Percentiles rank a stretch among this genome's conserved stretches.
Conservation (phyloP, 306 rosid genomes). For the Lagenaria siceraria region DNA sequence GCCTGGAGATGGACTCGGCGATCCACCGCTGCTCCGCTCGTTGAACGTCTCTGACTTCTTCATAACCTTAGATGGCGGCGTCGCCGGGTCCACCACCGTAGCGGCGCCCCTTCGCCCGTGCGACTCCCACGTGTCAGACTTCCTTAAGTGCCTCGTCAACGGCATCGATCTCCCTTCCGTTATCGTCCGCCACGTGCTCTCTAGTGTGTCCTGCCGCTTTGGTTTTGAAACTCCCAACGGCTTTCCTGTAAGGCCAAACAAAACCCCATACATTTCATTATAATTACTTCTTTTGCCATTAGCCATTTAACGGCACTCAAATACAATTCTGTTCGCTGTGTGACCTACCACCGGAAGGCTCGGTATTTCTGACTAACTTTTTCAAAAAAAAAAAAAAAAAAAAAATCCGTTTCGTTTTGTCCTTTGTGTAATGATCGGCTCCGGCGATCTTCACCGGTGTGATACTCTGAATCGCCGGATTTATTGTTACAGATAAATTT, state of each 20-base stretch:
- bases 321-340: background rate
- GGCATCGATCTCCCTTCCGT: conserved; percentile 84
- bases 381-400: background rate
- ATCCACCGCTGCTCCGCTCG: conserved; percentile 13
- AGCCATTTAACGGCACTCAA: background rate
- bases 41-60: conserved; percentile 59
- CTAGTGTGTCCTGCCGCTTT: conserved; percentile 77
- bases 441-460: background rate
- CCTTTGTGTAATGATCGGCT: background rate
- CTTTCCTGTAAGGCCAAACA: conserved; percentile 34
- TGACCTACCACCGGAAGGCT: background rate
- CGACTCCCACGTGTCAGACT: conserved; percentile 68
- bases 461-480: background rate
- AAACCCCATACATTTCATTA: background rate
- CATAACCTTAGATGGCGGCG: conserved; percentile 30
- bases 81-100: conserved; percentile 25
- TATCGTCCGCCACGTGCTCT: conserved; percentile 89
- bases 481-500: background rate
- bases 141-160: conserved; percentile 64
- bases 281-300: conserved; percentile 1
- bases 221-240: conserved; percentile 69
- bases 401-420: background rate
- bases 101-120: conserved; percentile 21
- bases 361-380: background rate
- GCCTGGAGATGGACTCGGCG: conserved; percentile 21